These are phyloP conservation scores for Clarkia xantiana DNA, from an alignment of 345 rosid genomes.

Conservation along the genomic window DNA sequence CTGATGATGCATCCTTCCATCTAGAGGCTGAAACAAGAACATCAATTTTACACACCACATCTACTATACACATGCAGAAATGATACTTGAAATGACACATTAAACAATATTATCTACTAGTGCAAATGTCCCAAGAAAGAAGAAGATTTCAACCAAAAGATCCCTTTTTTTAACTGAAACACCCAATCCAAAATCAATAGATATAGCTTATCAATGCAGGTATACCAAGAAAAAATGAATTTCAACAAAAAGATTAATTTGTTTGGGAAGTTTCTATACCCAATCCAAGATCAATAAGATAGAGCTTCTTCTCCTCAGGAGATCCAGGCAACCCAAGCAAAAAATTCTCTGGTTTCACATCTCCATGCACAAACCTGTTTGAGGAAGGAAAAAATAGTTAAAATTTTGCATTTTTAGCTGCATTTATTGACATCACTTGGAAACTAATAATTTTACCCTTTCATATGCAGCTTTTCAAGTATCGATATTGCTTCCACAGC, in stretches of 20 bases:
- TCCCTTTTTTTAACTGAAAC: too few species aligned
- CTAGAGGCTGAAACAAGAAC: slow-evolving; percentile 52
- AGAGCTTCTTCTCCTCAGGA: slow-evolving; percentile 68
- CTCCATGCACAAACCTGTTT: slow-evolving; percentile 86
- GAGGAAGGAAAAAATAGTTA: slow-evolving; percentile 9
- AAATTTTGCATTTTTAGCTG: slow-evolving; percentile 6
- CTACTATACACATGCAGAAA: too few species aligned
- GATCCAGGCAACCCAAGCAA: slow-evolving; percentile 86
- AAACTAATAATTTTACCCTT: slow-evolving; percentile 37
- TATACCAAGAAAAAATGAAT: too few species aligned
- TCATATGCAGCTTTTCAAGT: slow-evolving; percentile 70
- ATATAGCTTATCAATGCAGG: background rate
- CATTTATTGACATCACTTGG: too few species aligned
- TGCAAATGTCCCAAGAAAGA: background rate
- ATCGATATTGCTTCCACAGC: slow-evolving; percentile 93
- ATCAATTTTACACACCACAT: background rate
- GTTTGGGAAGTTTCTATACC: slow-evolving; percentile 30
- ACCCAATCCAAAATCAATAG: too few species aligned
- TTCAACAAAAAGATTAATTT: slow-evolving; percentile 1
- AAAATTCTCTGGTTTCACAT: slow-evolving; percentile 89
- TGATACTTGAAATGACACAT: too few species aligned
- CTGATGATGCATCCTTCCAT: slow-evolving; percentile 72
- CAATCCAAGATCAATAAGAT: slow-evolving; percentile 85
- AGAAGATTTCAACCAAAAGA: background rate
- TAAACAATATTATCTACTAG: slow-evolving; percentile 5